Conservation (phyloP, 2,329 filamentous ascomycete species). For the Hortaea werneckii region DNA sequence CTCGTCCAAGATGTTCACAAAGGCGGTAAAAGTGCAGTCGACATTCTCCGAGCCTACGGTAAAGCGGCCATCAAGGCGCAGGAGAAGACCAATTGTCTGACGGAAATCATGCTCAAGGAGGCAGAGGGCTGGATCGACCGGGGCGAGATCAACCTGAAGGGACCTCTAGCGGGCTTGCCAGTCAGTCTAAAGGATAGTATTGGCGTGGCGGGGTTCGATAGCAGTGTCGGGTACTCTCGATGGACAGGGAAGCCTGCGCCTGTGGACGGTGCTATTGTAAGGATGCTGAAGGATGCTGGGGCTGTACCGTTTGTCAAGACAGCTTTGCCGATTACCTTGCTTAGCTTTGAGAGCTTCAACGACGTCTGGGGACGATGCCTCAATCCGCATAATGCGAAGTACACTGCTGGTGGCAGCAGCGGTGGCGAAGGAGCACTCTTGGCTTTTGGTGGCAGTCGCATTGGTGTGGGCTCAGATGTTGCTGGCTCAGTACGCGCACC, state of each 20-base stretch:
- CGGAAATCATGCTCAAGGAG: slow-evolving; percentile 70
- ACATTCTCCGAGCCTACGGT: slow-evolving; percentile 75
- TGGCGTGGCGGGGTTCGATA: slow-evolving; percentile 72
- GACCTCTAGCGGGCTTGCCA: slow-evolving; percentile 77
- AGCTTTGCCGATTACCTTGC: slow-evolving; percentile 73
- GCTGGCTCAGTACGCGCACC: slow-evolving; percentile 80
- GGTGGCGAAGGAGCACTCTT: slow-evolving; percentile 76
- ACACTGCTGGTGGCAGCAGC: slow-evolving; percentile 81
- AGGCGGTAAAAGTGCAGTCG: slow-evolving; percentile 51
- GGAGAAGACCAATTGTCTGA: slow-evolving; percentile 77
- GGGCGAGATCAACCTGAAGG: slow-evolving; percentile 58
- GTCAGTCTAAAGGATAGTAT: slow-evolving; percentile 72
- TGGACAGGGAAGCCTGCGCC: slow-evolving; percentile 57
- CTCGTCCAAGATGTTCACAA: slow-evolving; percentile 70
- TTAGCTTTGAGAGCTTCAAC: slow-evolving; percentile 75
- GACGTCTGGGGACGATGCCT: slow-evolving; percentile 71
- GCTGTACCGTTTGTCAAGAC: slow-evolving; percentile 91
- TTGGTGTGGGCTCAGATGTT: slow-evolving; percentile 85
- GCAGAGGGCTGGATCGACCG: slow-evolving; percentile 61
- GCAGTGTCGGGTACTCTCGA: slow-evolving; percentile 67
- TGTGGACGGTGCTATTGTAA: slow-evolving; percentile 62
- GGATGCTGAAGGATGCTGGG: slow-evolving; percentile 72
- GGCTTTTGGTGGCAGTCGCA: slow-evolving; percentile 69
- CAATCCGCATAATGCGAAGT: slow-evolving; percentile 75
- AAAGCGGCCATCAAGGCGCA: slow-evolving; percentile 80